phyloP scores from a whole-genome alignment of 768 basidiomycete species.

The Panus rudis region DNA sequence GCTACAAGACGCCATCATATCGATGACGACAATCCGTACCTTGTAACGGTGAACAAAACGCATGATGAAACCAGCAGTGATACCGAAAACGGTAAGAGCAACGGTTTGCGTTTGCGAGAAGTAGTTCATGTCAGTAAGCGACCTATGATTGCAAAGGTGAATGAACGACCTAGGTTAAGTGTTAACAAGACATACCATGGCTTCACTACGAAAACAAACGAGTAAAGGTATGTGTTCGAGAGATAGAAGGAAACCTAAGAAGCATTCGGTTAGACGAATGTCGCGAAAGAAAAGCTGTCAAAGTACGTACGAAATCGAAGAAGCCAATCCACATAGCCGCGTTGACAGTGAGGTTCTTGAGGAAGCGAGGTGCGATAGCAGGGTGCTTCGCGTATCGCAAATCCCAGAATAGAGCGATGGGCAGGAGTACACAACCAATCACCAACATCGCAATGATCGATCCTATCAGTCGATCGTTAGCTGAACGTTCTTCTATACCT shows the following conservation, averaged over 20 bases:
- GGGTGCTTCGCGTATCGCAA: conserved; percentile 26
- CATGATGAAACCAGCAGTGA: conserved; percentile 40
- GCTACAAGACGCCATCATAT: not conserved
- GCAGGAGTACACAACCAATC: conserved; percentile 22
- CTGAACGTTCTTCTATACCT: not conserved
- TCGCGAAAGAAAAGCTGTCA: conserved; percentile 14
- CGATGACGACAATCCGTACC: conserved; percentile 1
- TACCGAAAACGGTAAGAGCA: conserved; percentile 39
- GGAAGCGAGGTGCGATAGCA: conserved; percentile 27
- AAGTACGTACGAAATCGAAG: conserved; percentile 18
- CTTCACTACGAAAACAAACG: conserved; percentile 41
- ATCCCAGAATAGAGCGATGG: conserved; percentile 27
- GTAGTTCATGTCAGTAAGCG: conserved; percentile 28
- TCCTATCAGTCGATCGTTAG: conserved; percentile 16
- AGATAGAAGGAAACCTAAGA: conserved; percentile 56
- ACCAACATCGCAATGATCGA: conserved; percentile 28
- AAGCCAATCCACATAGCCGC: conserved; percentile 20
- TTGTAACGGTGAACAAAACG: conserved; percentile 39
- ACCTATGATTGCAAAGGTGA: conserved; percentile 8
- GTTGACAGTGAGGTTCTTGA: conserved; percentile 28
- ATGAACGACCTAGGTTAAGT: conserved; percentile 32
- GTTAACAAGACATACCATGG: conserved; percentile 20
- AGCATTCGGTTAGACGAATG: conserved; percentile 15
- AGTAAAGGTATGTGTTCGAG: conserved; percentile 68
- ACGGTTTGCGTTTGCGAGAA: conserved; percentile 35